Conservation (phyloP, 2,329 filamentous ascomycete genomes). For the Diaporthe velutina region DNA sequence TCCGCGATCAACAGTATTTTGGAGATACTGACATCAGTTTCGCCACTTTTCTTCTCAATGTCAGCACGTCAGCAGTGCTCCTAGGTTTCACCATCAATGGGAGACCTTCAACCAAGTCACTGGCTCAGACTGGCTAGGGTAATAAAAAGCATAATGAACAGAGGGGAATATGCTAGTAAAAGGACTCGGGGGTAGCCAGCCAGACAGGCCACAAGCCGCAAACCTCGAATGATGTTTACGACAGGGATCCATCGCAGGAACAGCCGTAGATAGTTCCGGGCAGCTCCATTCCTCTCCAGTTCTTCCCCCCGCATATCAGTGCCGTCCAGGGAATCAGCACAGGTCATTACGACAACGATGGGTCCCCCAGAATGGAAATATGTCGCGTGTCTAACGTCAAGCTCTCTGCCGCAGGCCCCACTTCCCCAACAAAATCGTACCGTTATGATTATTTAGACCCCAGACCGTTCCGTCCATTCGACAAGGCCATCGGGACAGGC, state of each 20-base stretch:
- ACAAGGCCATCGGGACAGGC: background rate
- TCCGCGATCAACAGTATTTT: background rate
- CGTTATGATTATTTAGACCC: slow-evolving; percentile 8
- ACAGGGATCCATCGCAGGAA: slow-evolving; percentile 11
- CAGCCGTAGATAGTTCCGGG: slow-evolving; percentile 14
- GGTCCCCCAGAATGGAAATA: slow-evolving; percentile 30
- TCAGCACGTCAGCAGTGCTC: background rate
- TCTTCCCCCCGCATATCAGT: slow-evolving; percentile 28
- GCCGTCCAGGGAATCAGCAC: slow-evolving; percentile 14
- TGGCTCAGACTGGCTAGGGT: rapidly evolving
- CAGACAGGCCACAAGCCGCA: background rate
- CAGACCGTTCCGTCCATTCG: background rate
- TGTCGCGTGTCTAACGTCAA: slow-evolving; percentile 37
- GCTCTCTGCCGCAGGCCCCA: background rate
- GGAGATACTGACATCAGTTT: slow-evolving; percentile 7
- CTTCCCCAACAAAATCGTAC: slow-evolving; percentile 36
- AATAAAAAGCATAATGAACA: background rate
- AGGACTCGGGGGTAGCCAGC: background rate
- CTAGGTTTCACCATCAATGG: background rate
- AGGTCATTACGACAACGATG: slow-evolving; percentile 22
- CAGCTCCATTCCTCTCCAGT: slow-evolving; percentile 12
- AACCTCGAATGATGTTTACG: background rate
- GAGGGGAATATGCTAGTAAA: background rate
- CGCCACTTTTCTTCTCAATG: background rate
- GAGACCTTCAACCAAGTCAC: background rate